Evolutionary conservation across 164 flowering plant genomes (phyloP), one percentile per base, ranked within the genome.

Genomic region (Dillenia suffruticosa): DNA sequence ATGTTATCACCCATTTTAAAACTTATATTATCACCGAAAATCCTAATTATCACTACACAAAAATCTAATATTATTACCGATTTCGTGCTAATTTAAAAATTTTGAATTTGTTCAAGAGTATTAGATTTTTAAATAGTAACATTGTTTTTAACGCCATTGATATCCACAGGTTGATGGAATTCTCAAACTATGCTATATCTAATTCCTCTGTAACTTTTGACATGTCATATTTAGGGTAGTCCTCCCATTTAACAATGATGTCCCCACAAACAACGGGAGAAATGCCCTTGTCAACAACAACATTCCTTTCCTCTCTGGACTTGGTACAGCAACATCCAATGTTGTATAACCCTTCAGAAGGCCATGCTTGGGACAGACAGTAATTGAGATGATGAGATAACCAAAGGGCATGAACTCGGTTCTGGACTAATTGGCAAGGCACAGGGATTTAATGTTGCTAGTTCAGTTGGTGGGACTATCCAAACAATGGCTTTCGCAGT

Each of bases 281-380:
- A 74, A 56, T 13, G 87, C 76, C 10, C 45, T 79, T 16, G 49
- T 46, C 57, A 65, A 64, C 74, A 56, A 64, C 69, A 64, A 83
- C 85, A 59, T 58, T 17, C 76, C 78, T 6, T 69, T 72, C 67
- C 66, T 70, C 9, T 64, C 76, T 51, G 76, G 74, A 55, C 68
- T 74, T 9, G 68, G 69, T 12, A 76, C 68, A 9, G 59, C 3
- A 12, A 24, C 67, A 9, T 45, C 64, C 17, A 51, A 50, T 19
- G 46, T 51, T 0, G 1, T 58, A 54, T 72, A 40, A 70, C 76
- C 22, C 58, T 82, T 19, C 78, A 80, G 60, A 73, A 75, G 51
- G 80, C 84, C 1, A 72, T 75, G 79, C 83, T 86, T 17, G 92
- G 92, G 45, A 87, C 86, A 12, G 72, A 84, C 85, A 5, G 92